phyloP scores from a whole-genome alignment of 352 stramenopile genomes.

The Pythium sukuiense region DNA sequence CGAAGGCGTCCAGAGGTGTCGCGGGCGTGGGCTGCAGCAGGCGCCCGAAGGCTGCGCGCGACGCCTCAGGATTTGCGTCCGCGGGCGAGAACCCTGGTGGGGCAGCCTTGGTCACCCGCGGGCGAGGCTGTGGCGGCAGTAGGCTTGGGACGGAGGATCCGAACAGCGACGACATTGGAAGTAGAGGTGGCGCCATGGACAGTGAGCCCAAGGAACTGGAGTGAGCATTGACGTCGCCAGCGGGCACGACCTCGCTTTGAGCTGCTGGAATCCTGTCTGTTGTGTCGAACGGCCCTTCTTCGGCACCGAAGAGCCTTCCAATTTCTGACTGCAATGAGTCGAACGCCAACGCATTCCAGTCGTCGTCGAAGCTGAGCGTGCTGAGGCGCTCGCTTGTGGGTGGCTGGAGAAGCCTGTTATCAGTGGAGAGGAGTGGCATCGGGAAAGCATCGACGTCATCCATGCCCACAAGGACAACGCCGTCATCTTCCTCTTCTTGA shows the following conservation, averaged over 20 bases:
- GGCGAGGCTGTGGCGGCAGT: neutral
- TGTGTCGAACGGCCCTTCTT: neutral
- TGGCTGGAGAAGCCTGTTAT: neutral
- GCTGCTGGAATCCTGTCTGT: neutral
- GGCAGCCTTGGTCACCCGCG: constrained; percentile 29
- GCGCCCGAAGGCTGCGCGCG: constrained; percentile 48
- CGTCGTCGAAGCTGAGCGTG: constrained; percentile 18
- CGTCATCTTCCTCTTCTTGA: neutral
- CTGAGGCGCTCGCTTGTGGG: neutral
- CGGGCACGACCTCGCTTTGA: no score
- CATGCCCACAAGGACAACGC: neutral
- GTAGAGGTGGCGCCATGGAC: constrained; percentile 11
- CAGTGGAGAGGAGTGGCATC: neutral
- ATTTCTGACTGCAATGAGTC: constrained; percentile 27
- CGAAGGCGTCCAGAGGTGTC: neutral
- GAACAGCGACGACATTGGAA: constrained; percentile 17
- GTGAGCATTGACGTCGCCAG: neutral
- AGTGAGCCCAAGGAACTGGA: neutral
- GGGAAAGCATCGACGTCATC: neutral
- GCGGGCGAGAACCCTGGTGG: constrained; percentile 61
- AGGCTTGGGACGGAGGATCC: neutral
- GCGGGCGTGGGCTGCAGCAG: constrained; percentile 19
- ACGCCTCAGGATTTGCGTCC: constrained; percentile 52
- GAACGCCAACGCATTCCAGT: constrained; percentile 25
- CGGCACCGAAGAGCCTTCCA: constrained; percentile 14